Base-by-base conservation (phyloP, 106 monocot species). In the Xerophyta viscosa region DNA sequence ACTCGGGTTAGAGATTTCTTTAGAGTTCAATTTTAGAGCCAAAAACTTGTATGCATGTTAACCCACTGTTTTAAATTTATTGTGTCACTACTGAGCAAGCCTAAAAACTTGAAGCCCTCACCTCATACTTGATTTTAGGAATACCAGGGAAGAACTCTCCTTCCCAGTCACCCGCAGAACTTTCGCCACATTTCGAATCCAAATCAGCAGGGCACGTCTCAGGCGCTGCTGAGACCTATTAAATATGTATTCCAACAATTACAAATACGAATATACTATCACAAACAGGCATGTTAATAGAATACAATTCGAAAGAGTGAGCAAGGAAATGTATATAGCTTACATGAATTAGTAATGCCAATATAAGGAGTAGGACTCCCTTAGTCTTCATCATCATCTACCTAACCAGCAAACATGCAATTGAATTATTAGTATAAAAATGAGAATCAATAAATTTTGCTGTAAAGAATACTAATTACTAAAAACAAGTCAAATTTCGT, bases 61-160 rank as follows among this genome's bases (percentile, higher is more conserved):
- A n/a, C n/a, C n/a, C n/a, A n/a, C n/a, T n/a, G n/a, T n/a, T n/a
- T n/a, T n/a, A n/a, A n/a, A n/a, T n/a, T n/a, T n/a, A n/a, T n/a
- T n/a, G n/a, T n/a, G n/a, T n/a, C n/a, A n/a, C n/a, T n/a, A n/a
- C n/a, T n/a, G n/a, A n/a, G n/a, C n/a, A n/a, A n/a, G n/a, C 26
- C 2, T 18, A 48, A 22, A 18, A 21, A 6, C 19, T 20, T 18
- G 2, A 37, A 48, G 33, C 8, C 26, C 24, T 69, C 45, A 96
- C 96, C 84, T 96, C 96, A 73, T 96, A 96, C 47, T 88, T 96
- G 50, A 96, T 96, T 66, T 81, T 84, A 15, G 88, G 72, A 55
- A 96, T 85, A 31, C 66, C 78, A 51, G 88, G 94, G 54, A 96
- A 96, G 66, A 88, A 96, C 44, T 96, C 88, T 17, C 88, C 94